These are phyloP conservation scores for Podospora pseudocomata DNA, from an alignment of 495 filamentous ascomycete genomes.

Conservation along the genomic window DNA sequence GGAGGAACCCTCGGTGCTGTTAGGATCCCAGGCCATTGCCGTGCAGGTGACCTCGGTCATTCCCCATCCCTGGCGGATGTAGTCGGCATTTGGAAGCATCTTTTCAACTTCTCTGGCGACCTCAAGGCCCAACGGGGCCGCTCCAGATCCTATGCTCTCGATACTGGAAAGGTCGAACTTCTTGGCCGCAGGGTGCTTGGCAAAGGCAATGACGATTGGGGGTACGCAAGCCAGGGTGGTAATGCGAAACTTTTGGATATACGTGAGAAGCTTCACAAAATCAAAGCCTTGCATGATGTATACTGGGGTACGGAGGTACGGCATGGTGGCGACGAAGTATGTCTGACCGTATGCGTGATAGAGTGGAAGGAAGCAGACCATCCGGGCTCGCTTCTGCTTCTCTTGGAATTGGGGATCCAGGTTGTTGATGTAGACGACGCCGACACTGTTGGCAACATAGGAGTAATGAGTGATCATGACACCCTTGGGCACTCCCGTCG, in stretches of 20 bases:
- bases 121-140: slow-evolving; percentile 63
- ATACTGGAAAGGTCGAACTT: slow-evolving; percentile 69
- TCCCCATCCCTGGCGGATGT: slow-evolving; percentile 76
- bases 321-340: slow-evolving; percentile 39
- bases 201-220: slow-evolving; percentile 67
- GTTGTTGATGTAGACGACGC: slow-evolving; percentile 46
- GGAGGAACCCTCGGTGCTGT: slow-evolving; percentile 25
- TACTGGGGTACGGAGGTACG: slow-evolving; percentile 43
- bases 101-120: slow-evolving; percentile 56
- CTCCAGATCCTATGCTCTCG: slow-evolving; percentile 54
- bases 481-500: slow-evolving; percentile 80
- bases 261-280: slow-evolving; percentile 64
- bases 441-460: slow-evolving; percentile 63
- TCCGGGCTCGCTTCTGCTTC: slow-evolving; percentile 28
- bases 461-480: slow-evolving; percentile 74
- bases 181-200: slow-evolving; percentile 62
- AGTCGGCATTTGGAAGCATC: slow-evolving; percentile 52
- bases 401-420: slow-evolving; percentile 44
- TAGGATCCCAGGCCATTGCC: slow-evolving; percentile 57
- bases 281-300: slow-evolving; percentile 75
- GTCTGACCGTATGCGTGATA: slow-evolving; percentile 66
- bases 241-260: slow-evolving; percentile 65
- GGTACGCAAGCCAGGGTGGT: slow-evolving; percentile 59
- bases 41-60: slow-evolving; percentile 79
- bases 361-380: slow-evolving; percentile 62